Percentiles rank a stretch among this genome's conserved stretches.
Conservation (phyloP, 2,329 filamentous ascomycete genomes). For the Aspergillus ochraceus region DNA sequence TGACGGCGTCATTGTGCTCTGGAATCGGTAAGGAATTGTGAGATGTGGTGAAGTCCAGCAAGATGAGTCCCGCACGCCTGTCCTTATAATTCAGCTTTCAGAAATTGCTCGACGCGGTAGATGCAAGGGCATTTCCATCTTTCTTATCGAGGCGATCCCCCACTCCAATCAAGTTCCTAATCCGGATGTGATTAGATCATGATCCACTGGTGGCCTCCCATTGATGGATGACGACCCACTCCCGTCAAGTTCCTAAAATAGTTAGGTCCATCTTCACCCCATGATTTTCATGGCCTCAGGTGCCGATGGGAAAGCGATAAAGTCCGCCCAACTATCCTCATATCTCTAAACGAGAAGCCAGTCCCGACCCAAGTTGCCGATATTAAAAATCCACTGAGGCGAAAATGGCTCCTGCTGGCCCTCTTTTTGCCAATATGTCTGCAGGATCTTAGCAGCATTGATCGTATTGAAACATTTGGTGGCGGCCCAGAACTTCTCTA, state of each 20-base stretch:
- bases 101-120: not conserved
- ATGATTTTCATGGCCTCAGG: not conserved
- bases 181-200: conserved; percentile 11
- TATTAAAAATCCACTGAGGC: conserved; percentile 31
- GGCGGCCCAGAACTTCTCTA: conserved; percentile 31
- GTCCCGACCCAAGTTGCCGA: conserved; percentile 28
- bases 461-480: conserved; percentile 35
- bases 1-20: conserved; percentile 19
- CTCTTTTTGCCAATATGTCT: conserved; percentile 25
- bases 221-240: not conserved
- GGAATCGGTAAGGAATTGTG: not conserved
- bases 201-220: not conserved
- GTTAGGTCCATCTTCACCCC: not conserved
- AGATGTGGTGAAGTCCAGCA: not conserved
- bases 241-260: not conserved
- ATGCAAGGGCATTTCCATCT: not conserved
- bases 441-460: conserved; percentile 31
- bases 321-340: not conserved
- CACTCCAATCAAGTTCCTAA: conserved; percentile 28
- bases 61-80: not conserved
- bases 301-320: not conserved
- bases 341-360: conserved; percentile 30
- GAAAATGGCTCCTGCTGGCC: conserved; percentile 3
- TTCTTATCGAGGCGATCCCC: conserved; percentile 10
- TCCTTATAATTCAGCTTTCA: not conserved